A percentile compares a stretch with the other conserved stretches of the same genome.
phyloP scores from a whole-genome alignment of 495 filamentous ascomycete genomes.

The Penicillium roqueforti region DNA sequence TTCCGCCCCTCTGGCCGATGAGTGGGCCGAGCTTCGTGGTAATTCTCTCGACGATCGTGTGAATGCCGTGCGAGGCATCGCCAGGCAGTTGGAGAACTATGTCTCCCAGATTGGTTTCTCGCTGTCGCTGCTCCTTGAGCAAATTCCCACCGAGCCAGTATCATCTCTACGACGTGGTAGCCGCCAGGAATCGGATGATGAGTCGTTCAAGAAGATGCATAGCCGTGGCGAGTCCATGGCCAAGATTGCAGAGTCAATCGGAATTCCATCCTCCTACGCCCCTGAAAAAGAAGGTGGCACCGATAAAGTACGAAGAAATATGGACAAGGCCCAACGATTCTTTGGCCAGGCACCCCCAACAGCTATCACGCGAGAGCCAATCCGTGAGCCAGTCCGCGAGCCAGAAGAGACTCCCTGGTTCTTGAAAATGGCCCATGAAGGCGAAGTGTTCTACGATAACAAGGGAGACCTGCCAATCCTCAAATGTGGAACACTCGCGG shows the following conservation, averaged over 20 bases:
- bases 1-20: constrained; percentile 83
- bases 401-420: constrained; percentile 78
- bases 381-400: constrained; percentile 45
- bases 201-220: constrained; percentile 25
- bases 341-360: constrained; percentile 77
- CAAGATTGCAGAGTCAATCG: constrained; percentile 39
- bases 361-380: constrained; percentile 43
- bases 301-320: constrained; percentile 61
- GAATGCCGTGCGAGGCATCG: constrained; percentile 67
- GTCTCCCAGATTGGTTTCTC: constrained; percentile 86
- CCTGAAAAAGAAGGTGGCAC: constrained; percentile 45
- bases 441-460: constrained; percentile 82
- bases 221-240: constrained; percentile 35
- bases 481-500: constrained; percentile 83
- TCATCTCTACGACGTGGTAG: constrained; percentile 31
- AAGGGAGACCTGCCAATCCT: constrained; percentile 68
- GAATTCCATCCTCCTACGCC: constrained; percentile 64
- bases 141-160: constrained; percentile 51
- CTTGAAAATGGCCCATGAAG: constrained; percentile 82
- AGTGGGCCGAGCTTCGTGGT: constrained; percentile 89
- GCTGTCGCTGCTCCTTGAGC: constrained; percentile 78
- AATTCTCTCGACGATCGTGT: constrained; percentile 88
- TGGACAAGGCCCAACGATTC: constrained; percentile 81
- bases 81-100: constrained; percentile 75
- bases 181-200: constrained; percentile 33